Evolutionary conservation across 345 rosid species (phyloP), one percentile per base, ranked within the genome.

Genomic region (Salix purpurea): DNA sequence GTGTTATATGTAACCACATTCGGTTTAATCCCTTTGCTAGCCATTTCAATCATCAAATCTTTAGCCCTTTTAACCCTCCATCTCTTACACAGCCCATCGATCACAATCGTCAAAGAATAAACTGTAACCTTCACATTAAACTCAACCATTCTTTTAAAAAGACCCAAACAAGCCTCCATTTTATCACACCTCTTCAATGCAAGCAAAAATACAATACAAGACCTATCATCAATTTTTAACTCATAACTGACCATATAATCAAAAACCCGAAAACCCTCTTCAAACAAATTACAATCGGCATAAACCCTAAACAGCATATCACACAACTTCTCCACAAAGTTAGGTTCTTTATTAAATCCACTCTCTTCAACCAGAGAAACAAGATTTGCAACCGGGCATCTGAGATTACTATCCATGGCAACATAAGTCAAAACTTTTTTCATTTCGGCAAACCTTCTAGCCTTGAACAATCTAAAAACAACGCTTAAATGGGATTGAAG

Each of bases 1-100:
- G 96, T 88, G 82, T 93, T 91, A 78, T 90, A 95, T 39, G 97
- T 91, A 70, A 86, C 37, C 42, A 86, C 87, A 84, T 89, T 90
- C 7, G 92, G 88, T 80, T 78, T 88, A 65, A 91, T 76, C 74
- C 96, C 94, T 88, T 75, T 83, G 58, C 73, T 2, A 36, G 48
- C 69, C 81, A 88, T 80, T 74, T 89, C 88, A 67, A 76, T 72
- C 65, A 90, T 84, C 80, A 95, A 79, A 64, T 85, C 82, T 77
- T 67, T 83, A 71, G 91, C 88, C 74, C 81, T 86, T 36, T 85
- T 77, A 80, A 89, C 79, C 72, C 85, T 87, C 23, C 92, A 94
- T 78, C 80, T 86, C 80, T 77, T 87, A 44, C 98, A 94, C 71
- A 92, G 83, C 2, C 82, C 89, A 79, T 89, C 89, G 42, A 91